A percentile compares a stretch with the other conserved stretches of the same genome.
Conservation (phyloP, 441 rosid species). For the Euphorbia schlechtendalii region DNA sequence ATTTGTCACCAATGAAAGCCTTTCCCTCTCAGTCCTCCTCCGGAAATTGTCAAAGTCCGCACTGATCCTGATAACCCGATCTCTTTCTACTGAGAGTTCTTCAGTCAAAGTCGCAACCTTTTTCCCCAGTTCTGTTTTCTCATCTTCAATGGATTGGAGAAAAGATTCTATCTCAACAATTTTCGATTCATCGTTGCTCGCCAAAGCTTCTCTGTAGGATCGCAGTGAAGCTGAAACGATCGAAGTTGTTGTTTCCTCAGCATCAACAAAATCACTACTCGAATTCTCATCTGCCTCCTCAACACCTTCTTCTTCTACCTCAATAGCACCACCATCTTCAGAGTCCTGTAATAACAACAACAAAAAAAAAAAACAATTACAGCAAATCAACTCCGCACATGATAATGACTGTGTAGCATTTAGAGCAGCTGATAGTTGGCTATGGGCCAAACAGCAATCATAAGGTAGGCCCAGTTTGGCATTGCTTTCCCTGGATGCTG, state of each 20-base stretch:
- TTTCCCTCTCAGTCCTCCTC: constrained; percentile 83
- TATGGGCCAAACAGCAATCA: neutral
- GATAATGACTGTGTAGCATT: neutral
- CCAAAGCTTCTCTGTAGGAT: constrained; percentile 67
- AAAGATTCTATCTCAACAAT: constrained; percentile 59
- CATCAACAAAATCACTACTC: constrained; percentile 23
- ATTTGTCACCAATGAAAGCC: constrained; percentile 69
- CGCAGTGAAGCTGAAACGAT: constrained; percentile 35
- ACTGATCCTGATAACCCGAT: constrained; percentile 70
- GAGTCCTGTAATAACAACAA: constrained; percentile 64
- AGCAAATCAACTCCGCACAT: constrained; percentile 10
- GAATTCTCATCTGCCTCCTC: constrained; percentile 14
- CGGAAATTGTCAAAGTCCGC: constrained; percentile 96
- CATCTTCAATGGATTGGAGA: constrained; percentile 65
- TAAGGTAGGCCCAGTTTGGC: too few species aligned
- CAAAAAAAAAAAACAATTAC: constrained; percentile 15
- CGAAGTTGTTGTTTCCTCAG: constrained; percentile 46
- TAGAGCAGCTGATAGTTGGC: neutral
- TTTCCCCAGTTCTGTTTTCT: constrained; percentile 46
- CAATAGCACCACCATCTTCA: constrained; percentile 42
- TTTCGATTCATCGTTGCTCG: constrained; percentile 47
- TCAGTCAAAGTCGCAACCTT: constrained; percentile 51
- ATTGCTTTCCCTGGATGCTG: too few species aligned
- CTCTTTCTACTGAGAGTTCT: constrained; percentile 58
- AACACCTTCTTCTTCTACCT: constrained; percentile 34